Base-by-base conservation (phyloP, 179 eudicot species). In the Patellifolia procumbens region DNA sequence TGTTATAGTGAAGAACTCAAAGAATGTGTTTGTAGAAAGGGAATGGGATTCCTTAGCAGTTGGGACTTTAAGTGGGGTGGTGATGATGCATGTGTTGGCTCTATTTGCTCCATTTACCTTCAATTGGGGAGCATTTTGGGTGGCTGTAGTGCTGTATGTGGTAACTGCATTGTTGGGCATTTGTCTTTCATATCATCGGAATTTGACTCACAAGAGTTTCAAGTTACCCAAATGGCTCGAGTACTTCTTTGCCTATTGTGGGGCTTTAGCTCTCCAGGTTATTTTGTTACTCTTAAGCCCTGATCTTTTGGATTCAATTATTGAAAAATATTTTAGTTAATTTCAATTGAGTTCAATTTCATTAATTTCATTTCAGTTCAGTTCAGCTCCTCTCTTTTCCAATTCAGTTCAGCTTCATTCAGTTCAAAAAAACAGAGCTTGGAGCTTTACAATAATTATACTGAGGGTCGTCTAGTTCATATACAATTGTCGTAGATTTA, bases 211-310 rank as follows among this genome's bases (percentile, higher is more conserved):
- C 74, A 29, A 87, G 62, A 89, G 96, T 76, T 94, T 94, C 76
- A 89, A 74, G 84, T 85, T 93, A 35, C 97, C 98, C 24, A 93
- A 90, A 82, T 93, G 95, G 97, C 92, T 93, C 20, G 98, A 93
- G 79, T 93, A 92, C 82, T 74, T 84, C 7, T 90, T 80, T 78
- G 97, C 97, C 0, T 91, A 93, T 75, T 90, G 86, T 68, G 98
- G 98, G 1, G 87, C 70, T 76, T 88, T 82, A 63, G 93, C 97
- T 24, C 87, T 92, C 78, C 98, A 91, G 95, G 98, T 32, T 13
- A 11, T 35, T 28, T 62, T 15, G 16, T 43, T 42, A 24, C 10
- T 24, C 4, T n/a, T n/a, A n/a, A n/a, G n/a, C n/a, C n/a, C n/a
- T n/a, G n/a, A n/a, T n/a, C n/a, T n/a, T n/a, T n/a, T n/a, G n/a